Evolutionary conservation across 345 rosid genomes (phyloP), one percentile per base, ranked within the genome.

Genomic region (Cardamine chenopodiifolia): DNA sequence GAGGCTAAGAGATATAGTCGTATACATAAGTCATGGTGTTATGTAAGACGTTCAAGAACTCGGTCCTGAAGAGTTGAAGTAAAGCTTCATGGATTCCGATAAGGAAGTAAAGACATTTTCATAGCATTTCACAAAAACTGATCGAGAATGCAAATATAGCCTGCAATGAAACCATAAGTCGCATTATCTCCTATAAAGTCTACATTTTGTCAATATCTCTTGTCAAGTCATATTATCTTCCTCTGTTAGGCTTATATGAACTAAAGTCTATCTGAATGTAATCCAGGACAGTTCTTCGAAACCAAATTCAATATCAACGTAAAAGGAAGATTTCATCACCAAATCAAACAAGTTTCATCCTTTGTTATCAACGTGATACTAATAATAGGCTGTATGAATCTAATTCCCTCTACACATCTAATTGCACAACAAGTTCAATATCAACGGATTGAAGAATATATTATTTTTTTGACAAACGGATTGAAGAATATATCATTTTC

Each of bases 331-430:
- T 72, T 4, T 72, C 62, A 14, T 50, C 15, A 7, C 68, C 56
- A 29, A n/a, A 62, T 18, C 40, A 63, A 63, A 15, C 66, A 74
- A 74, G 72, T 57, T 56, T 48, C 32, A 34, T 35, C 66, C 29
- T 45, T 45, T 56, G 31, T 17, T 14, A 42, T 15, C 64, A 56
- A 56, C 42, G 32, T 34, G n/a, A 39, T 26, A 35, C 31, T 14
- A 66, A 57, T 14, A 57, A 58, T 10, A 58, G 13, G 32, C 10
- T 66, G 23, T 13, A 18, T 20, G 25, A 5, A 29, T 66, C 67
- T 9, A 28, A 47, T 17, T 4, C 44, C 15, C 9, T 8, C 65
- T n/a, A 23, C 71, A 22, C 70, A 55, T 29, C 57, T 23, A 47
- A 55, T 7, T 32, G 7, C 32, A 35, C 20, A 61, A 17, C 17